Evolutionary conservation across 306 rosid genomes (phyloP).

Genomic region (Lathyrus oleraceus): DNA sequence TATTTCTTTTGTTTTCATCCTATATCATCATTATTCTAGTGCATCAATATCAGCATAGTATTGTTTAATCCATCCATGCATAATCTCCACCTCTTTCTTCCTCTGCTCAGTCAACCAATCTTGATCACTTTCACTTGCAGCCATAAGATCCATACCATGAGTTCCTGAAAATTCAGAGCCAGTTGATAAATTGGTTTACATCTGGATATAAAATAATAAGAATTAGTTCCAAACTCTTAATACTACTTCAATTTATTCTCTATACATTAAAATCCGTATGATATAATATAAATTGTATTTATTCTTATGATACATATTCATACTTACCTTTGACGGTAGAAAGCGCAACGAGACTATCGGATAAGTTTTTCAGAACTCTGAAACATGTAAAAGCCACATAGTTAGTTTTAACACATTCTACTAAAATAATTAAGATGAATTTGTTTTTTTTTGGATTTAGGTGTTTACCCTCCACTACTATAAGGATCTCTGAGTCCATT

Average conservation of each 20-base stretch:
- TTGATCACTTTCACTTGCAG: background rate
- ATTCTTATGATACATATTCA: background rate
- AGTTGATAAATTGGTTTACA: background rate
- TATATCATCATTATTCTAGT: too few relatives aligned
- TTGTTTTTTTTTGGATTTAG: background rate
- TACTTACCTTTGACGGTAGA: background rate
- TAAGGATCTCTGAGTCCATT: conserved; percentile 72
- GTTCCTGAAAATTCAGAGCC: background rate
- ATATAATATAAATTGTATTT: background rate
- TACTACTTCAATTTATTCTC: background rate
- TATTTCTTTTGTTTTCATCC: too few relatives aligned
- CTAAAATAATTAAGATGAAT: background rate
- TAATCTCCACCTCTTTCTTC: background rate
- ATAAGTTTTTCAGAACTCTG: background rate
- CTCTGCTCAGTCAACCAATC: background rate
- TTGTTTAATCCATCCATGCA: background rate
- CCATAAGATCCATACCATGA: background rate
- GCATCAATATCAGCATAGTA: background rate
- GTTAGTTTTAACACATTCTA: background rate
- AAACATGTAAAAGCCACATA: background rate
- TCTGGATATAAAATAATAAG: too few relatives aligned
- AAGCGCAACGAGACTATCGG: background rate
- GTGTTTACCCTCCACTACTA: conserved; percentile 58
- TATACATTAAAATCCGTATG: too few relatives aligned
- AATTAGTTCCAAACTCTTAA: background rate